Conservation (phyloP, 805 yeast genomes). For the Candida wancherniae region DNA sequence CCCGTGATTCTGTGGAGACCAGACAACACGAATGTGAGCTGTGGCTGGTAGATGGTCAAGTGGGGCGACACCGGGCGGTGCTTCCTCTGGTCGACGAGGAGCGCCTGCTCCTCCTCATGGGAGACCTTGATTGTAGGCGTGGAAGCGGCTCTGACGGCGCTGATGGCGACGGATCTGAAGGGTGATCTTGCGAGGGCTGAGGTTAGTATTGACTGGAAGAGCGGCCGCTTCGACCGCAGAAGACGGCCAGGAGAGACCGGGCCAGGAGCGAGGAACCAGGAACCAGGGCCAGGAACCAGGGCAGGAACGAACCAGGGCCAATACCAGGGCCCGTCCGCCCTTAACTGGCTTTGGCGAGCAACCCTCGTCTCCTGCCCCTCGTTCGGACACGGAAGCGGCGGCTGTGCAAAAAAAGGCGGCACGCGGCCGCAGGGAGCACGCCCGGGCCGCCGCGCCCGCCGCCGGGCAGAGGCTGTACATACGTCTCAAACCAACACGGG, state of each 20-base stretch:
- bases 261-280: too few species aligned
- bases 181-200: constrained; percentile 11
- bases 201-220: constrained; percentile 11
- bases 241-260: too few species aligned
- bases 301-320: too few species aligned
- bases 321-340: too few species aligned
- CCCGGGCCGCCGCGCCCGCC: background rate
- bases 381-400: too few species aligned
- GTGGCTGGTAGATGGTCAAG: constrained; percentile 84
- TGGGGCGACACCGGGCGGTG: constrained; percentile 92
- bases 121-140: constrained; percentile 44
- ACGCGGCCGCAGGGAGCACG: background rate
- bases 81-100: constrained; percentile 75
- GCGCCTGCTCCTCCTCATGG: constrained; percentile 57
- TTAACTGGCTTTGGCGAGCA: too few species aligned
- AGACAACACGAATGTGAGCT: constrained; percentile 79
- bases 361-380: too few species aligned
- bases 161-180: constrained; percentile 8
- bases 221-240: too few species aligned
- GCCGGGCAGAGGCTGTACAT: constrained; percentile 8
- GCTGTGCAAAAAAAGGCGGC: background rate
- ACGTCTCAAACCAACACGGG: constrained; percentile 21
- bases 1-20: constrained; percentile 85
- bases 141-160: constrained; percentile 18
- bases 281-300: too few species aligned